Evolutionary conservation across 768 basidiomycete genomes (phyloP), one percentile per base, ranked within the genome.

Genomic region (Boletellus ananas): DNA sequence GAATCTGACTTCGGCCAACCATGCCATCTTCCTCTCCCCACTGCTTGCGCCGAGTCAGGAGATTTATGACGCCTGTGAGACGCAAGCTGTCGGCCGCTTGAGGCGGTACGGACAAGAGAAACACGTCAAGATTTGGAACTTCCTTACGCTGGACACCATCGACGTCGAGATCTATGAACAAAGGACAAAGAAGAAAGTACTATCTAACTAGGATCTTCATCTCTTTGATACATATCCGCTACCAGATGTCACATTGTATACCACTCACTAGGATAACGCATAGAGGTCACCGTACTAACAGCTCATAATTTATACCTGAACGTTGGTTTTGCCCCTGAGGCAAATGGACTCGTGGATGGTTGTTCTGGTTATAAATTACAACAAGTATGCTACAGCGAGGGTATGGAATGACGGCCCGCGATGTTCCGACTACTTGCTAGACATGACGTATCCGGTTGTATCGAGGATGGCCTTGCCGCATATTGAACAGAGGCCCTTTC

Each of bases 21-120:
- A 94, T 63, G 94, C 92, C 34, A 86, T 96, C 65, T 97, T 97
- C 77, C 74, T 97, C 48, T 94, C 91, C 10, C 94, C 94, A 9
- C 77, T 97, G 34, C 85, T 94, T 34, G 84, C 92, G 0, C 79
- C 80, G 10, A 80, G 84, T 17, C 82, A 88, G 65, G 86, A 94
- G 67, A 85, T 87, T 40, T 96, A 95, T 63, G 81, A 84, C 37
- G 89, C 90, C 44, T 83, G 83, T 65, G 80, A 87, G 70, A 86
- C 88, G 8, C 84, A 93, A 69, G 87, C 90, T 10, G 80, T 94
- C 49, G 87, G 94, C 55, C 83, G 92, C 59, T 71, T 89, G 65
- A 81, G 88, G 56, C 80, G 92, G 33, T 94, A 82, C 61, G 92
- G 92, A 7, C 92, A 94, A 67, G 74, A 74, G 20, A 88, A 87